Evolutionary conservation across 495 filamentous ascomycete genomes (phyloP).

Genomic region (Penicillium manginii): DNA sequence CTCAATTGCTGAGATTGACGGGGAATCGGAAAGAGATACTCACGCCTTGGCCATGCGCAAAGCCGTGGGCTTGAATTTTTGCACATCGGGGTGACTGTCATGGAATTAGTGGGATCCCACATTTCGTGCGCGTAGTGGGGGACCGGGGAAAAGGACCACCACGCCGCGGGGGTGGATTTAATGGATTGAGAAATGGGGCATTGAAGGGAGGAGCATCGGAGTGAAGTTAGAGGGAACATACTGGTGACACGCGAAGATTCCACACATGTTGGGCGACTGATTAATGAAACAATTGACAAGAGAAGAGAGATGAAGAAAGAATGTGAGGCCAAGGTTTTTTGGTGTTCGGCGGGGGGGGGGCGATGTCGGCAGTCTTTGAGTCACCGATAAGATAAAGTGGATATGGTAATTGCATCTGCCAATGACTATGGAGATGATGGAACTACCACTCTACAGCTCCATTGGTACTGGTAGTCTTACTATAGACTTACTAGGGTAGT

Average conservation of each 20-base stretch:
- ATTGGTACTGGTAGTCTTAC: too few species aligned
- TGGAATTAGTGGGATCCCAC: constrained; percentile 31
- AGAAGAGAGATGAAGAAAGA: constrained; percentile 11
- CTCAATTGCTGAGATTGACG: constrained; percentile 38
- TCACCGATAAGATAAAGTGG: constrained; percentile 55
- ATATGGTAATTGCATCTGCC: too few species aligned
- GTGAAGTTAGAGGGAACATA: constrained; percentile 46
- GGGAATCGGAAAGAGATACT: constrained; percentile 36
- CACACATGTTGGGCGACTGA: constrained; percentile 59
- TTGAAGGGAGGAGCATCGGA: background rate
- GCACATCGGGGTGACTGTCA: constrained; percentile 87
- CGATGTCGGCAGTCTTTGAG: constrained; percentile 49
- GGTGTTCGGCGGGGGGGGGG: constrained; percentile 37
- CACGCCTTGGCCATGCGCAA: constrained; percentile 95
- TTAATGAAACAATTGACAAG: constrained; percentile 15
- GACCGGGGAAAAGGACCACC: constrained; percentile 12
- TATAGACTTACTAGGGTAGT: too few species aligned
- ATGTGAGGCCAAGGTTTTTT: constrained; percentile 40
- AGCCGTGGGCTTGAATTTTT: constrained; percentile 95
- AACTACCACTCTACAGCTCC: too few species aligned
- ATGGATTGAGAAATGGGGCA: constrained; percentile 2
- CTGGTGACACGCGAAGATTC: constrained; percentile 96
- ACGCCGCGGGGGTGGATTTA: constrained; percentile 14
- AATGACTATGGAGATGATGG: too few species aligned
- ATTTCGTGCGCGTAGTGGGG: constrained; percentile 6